These are phyloP conservation scores for Syzygium oleosum DNA, from an alignment of 345 rosid species.

Conservation along the genomic window DNA sequence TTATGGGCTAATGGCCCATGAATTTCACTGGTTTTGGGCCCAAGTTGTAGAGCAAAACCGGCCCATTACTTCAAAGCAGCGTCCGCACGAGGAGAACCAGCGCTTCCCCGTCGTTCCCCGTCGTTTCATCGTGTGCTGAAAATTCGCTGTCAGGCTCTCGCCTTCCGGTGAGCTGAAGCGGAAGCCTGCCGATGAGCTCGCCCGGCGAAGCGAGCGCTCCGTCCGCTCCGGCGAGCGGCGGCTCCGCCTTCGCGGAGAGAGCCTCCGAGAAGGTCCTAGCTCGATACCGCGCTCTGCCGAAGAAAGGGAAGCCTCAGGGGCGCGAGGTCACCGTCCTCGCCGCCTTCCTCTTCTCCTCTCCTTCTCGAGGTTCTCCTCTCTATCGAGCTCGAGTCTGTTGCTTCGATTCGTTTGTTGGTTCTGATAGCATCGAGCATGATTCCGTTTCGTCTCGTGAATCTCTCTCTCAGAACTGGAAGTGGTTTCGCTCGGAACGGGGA, in stretches of 20 bases:
- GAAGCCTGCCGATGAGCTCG: background rate
- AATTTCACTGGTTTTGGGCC: background rate
- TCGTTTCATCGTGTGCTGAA: background rate
- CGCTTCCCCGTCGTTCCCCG: no score
- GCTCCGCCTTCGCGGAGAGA: slow-evolving; percentile 35
- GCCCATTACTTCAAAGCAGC: background rate
- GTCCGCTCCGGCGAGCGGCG: background rate
- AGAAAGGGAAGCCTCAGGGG: slow-evolving; percentile 95
- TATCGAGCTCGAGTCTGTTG: background rate
- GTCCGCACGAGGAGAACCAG: background rate
- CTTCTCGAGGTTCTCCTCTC: slow-evolving; percentile 43
- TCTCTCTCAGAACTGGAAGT: slow-evolving; percentile 47
- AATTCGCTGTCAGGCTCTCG: background rate
- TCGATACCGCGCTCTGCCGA: slow-evolving; percentile 51
- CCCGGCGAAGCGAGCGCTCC: background rate
- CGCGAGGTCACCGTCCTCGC: slow-evolving; percentile 78
- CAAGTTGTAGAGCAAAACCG: background rate
- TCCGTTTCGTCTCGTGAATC: background rate
- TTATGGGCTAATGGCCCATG: background rate
- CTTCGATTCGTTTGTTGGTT: background rate
- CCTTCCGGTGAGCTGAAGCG: background rate
- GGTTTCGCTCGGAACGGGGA: slow-evolving; percentile 79
- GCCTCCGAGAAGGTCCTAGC: slow-evolving; percentile 48
- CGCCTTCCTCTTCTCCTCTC: slow-evolving; percentile 75
- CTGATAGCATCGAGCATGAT: background rate